These are phyloP conservation scores for Parmelia sp. DNA, from an alignment of 495 filamentous ascomycete species.

Conservation along the genomic window DNA sequence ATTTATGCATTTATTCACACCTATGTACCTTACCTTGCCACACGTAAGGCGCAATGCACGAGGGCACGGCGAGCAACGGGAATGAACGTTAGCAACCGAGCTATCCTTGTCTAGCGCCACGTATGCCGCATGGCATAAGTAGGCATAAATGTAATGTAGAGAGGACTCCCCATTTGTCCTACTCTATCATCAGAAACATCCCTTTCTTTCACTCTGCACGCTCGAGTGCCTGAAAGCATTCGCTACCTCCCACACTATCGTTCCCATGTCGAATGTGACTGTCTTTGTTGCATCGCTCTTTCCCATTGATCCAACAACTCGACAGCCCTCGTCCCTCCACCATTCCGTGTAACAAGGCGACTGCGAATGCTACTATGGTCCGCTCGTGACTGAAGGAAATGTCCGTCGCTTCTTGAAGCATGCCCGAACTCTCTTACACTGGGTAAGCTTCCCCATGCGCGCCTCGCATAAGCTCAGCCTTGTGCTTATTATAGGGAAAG, in stretches of 20 bases:
- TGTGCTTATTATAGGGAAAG: constrained; percentile 9
- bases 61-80: no score
- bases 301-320: neutral
- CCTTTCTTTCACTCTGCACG: neutral
- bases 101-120: neutral
- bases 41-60: no score
- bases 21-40: no score
- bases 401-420: neutral
- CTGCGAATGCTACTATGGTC: neutral
- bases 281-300: neutral
- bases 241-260: neutral
- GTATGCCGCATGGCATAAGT: neutral
- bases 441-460: constrained; percentile 4
- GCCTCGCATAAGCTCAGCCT: neutral
- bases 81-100: neutral
- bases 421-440: constrained; percentile 1
- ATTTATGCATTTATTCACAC: no score
- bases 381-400: neutral
- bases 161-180: no score
- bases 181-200: neutral
- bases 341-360: neutral
- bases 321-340: neutral
- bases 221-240: constrained; percentile 1
- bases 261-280: neutral
- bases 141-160: no score